Evolutionary conservation across 139 green algal species (phyloP).

Genomic region (Nannochloris sp.): DNA sequence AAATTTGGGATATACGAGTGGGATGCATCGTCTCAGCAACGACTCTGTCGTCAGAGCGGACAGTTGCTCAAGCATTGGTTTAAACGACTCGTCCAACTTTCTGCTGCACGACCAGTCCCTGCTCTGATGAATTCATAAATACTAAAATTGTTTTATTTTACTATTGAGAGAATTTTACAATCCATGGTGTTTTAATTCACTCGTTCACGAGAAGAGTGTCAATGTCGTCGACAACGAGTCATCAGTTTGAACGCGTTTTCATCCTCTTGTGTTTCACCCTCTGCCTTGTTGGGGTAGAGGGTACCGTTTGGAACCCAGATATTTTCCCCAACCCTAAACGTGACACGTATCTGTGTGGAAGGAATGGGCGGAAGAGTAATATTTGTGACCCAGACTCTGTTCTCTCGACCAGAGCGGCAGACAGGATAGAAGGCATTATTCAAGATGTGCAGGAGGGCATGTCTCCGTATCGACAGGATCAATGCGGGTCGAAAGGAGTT

Average conservation of each 20-base stretch:
- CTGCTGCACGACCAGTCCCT: no score
- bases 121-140: no score
- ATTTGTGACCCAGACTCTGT: conserved; percentile 50
- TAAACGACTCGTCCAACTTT: background rate
- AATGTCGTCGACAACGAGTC: no score
- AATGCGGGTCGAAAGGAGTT: conserved; percentile 11
- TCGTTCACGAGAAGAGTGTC: no score
- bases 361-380: conserved; percentile 11
- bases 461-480: conserved; percentile 22
- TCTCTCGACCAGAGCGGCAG: conserved; percentile 13
- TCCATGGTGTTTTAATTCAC: no score
- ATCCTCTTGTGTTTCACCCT: background rate
- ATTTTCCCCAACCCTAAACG: conserved; percentile 23
- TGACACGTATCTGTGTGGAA: conserved; percentile 10
- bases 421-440: conserved; percentile 42
- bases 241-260: no score
- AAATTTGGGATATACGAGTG: conserved; percentile 35
- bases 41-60: conserved; percentile 6
- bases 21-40: conserved; percentile 15
- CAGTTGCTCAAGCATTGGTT: conserved; percentile 15
- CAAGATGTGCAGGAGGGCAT: conserved; percentile 30
- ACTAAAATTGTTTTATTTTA: no score
- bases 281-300: background rate
- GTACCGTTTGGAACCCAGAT: conserved; percentile 8
- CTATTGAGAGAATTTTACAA: no score